Evolutionary conservation across 192 early-diverging fungal species (phyloP).

Genomic region (Coemansia sp.): DNA sequence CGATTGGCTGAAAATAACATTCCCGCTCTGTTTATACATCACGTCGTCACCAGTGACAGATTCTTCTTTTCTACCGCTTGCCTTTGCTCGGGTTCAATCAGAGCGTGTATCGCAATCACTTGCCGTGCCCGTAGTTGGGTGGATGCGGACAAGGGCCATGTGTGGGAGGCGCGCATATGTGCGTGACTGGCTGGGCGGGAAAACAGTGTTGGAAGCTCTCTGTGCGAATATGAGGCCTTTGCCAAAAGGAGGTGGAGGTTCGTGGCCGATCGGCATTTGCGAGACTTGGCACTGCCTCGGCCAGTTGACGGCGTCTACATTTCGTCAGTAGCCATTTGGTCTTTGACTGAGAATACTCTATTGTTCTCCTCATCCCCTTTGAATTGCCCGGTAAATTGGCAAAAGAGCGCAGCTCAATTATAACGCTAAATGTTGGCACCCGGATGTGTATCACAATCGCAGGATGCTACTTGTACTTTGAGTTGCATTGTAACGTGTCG

Average conservation of each 20-base stretch:
- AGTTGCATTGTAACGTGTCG: neutral
- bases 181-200: neutral
- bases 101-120: neutral
- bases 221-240: too few relatives aligned
- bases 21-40: neutral
- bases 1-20: neutral
- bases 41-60: neutral
- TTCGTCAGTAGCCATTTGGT: neutral
- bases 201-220: neutral
- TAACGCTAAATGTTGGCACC: neutral
- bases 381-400: neutral
- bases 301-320: neutral
- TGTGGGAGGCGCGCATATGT: neutral
- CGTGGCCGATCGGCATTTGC: too few relatives aligned
- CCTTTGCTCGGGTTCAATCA: neutral
- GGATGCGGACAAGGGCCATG: neutral
- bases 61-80: neutral
- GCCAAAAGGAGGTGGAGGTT: too few relatives aligned
- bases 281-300: neutral
- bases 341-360: neutral
- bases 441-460: neutral
- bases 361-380: neutral
- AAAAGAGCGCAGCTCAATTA: neutral
- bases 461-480: neutral
- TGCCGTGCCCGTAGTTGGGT: neutral